These are phyloP conservation scores for Porphyridium purpureum DNA, from an alignment of 23 red algal genomes.

Conservation along the genomic window DNA sequence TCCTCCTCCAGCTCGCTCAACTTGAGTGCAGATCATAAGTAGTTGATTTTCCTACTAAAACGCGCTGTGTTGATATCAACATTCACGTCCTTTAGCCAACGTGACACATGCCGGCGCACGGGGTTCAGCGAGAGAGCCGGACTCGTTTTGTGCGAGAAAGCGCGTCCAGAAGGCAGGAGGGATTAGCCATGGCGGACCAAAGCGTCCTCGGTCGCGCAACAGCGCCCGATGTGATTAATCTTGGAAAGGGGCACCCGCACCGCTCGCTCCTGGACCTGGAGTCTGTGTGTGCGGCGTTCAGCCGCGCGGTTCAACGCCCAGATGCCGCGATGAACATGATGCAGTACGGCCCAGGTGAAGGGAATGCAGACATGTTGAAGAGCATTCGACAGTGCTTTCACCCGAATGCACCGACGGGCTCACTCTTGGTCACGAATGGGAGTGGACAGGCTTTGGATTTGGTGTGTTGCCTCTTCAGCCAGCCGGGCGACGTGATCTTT, in stretches of 20 bases:
- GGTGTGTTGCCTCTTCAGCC: slow-evolving; percentile 18
- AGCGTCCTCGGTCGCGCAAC: too few relatives aligned
- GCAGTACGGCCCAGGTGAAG: slow-evolving; percentile 44
- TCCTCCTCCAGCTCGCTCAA: too few relatives aligned
- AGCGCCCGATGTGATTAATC: neutral
- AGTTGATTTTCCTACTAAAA: too few relatives aligned
- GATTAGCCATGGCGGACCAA: too few relatives aligned
- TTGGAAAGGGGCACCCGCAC: slow-evolving; percentile 50
- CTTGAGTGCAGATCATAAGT: too few relatives aligned
- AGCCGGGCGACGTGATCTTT: slow-evolving; percentile 24
- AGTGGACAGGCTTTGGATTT: slow-evolving; percentile 29
- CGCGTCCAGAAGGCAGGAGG: too few relatives aligned
- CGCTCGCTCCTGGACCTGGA: slow-evolving; percentile 30
- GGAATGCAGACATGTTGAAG: slow-evolving; percentile 5
- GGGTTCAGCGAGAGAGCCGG: too few relatives aligned
- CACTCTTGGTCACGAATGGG: slow-evolving; percentile 65
- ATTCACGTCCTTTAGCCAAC: too few relatives aligned
- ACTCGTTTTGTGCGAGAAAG: too few relatives aligned
- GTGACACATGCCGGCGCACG: too few relatives aligned
- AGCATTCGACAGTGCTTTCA: too few relatives aligned
- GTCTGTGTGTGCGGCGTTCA: slow-evolving; percentile 9
- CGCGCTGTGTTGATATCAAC: too few relatives aligned
- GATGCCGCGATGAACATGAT: slow-evolving; percentile 15
- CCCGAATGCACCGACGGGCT: slow-evolving; percentile 9
- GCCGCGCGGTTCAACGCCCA: slow-evolving; percentile 1